phyloP scores from a whole-genome alignment of 495 filamentous ascomycete genomes.

The Elaphomyces granulatus region DNA sequence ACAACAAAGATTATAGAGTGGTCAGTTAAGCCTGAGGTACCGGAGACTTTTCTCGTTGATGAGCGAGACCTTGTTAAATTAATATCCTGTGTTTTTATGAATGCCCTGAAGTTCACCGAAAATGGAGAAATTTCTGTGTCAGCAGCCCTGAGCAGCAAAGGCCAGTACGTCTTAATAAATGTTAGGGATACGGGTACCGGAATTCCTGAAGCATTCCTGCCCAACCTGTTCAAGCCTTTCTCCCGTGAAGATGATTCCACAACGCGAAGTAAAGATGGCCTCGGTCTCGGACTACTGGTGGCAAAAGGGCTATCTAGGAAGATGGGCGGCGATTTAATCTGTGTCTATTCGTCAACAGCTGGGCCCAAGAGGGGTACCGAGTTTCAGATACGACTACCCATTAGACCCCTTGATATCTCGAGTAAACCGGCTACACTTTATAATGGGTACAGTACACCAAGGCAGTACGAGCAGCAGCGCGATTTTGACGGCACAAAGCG shows the following conservation, averaged over 20 bases:
- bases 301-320: constrained; percentile 64
- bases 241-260: constrained; percentile 58
- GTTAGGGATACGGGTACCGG: constrained; percentile 60
- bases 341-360: constrained; percentile 51
- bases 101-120: constrained; percentile 72
- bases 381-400: constrained; percentile 58
- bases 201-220: constrained; percentile 54
- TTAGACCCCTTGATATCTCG: constrained; percentile 34
- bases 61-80: constrained; percentile 60
- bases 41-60: constrained; percentile 53
- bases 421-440: constrained; percentile 28
- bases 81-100: constrained; percentile 59
- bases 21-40: constrained; percentile 49
- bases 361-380: constrained; percentile 56
- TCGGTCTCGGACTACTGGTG: constrained; percentile 61
- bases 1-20: constrained; percentile 50
- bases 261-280: constrained; percentile 55
- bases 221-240: constrained; percentile 62
- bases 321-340: constrained; percentile 59
- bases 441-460: constrained; percentile 9
- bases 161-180: constrained; percentile 42
- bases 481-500: no score
- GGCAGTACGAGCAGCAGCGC: no score
- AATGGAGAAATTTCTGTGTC: constrained; percentile 48
- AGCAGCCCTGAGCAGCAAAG: constrained; percentile 34